These are phyloP conservation scores for Chaetomium olivaceum DNA, from an alignment of 2,329 filamentous ascomycete genomes.

Conservation along the genomic window DNA sequence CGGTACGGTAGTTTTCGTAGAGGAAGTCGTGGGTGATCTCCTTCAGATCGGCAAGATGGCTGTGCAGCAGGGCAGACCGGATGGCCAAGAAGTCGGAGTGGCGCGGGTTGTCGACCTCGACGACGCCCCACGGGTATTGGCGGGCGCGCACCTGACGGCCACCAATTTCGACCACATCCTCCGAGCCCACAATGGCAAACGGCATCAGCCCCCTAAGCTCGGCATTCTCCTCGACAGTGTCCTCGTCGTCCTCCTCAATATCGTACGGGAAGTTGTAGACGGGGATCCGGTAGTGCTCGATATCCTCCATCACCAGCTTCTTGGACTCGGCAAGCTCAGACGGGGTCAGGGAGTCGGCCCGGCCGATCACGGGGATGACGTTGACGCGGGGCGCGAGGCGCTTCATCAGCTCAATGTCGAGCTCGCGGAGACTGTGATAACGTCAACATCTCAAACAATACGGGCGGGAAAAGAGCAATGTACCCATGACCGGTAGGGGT, in stretches of 20 bases:
- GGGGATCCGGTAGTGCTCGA: conserved; percentile 98
- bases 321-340: conserved; percentile 97
- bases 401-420: conserved; percentile 99
- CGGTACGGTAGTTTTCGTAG: conserved; percentile 99
- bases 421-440: conserved; percentile 77
- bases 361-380: conserved; percentile 97
- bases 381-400: conserved; percentile 97
- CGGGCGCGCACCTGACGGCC: conserved; percentile 89
- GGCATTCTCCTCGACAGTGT: conserved; percentile 98
- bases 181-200: conserved; percentile 96
- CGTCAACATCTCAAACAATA: conserved; percentile 29
- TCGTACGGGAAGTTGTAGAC: conserved; percentile 99
- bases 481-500: conserved; percentile 95
- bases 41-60: conserved; percentile 96
- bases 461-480: conserved; percentile 36
- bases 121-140: conserved; percentile 98
- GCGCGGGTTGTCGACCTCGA: conserved; percentile 98
- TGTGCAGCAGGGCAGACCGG: conserved; percentile 93
- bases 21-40: conserved; percentile 99
- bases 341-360: conserved; percentile 95
- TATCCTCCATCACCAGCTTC: conserved; percentile 99
- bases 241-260: conserved; percentile 98
- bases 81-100: conserved; percentile 99
- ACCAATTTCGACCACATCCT: conserved; percentile 91
- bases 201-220: conserved; percentile 97